Evolutionary conservation across 2,329 filamentous ascomycete species (phyloP), one percentile per base, ranked within the genome.

Genomic region (Colletotrichum sp.): DNA sequence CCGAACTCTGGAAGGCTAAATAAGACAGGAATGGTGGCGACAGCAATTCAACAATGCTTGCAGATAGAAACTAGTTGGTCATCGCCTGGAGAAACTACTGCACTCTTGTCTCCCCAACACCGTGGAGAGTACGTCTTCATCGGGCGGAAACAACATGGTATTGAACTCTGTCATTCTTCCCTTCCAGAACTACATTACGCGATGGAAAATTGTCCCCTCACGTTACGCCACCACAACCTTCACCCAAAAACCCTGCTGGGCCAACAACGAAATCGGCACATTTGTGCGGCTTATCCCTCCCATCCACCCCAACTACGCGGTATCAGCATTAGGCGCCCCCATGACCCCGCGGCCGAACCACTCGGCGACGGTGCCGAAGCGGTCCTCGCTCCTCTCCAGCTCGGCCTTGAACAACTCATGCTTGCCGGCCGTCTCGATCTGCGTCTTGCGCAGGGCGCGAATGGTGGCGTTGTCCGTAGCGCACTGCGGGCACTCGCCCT

Each of bases 321-420:
- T 67, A 4, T 87, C 84, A 60, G 82, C 76, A 76, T 80, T 83
- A 75, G 84, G 82, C 22, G 81, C 88, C 30, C 89, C 91, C 96
- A 98, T 98, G 5, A 98, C 96, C 1, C 97, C 96, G 73, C 96
- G 88, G 1, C 96, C 96, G 88, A 98, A 98, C 91, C 97, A 99
- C 82, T 98, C 95, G 76, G 95, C 95, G 72, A 98, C 91, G 3
- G 95, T 96, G n/a, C 92, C 94, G 84, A 98, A 98, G 68, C 94
- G 90, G 84, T 98, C 96, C 52, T 93, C 92, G 71, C 94, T 95
- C 78, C 93, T 86, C 81, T 92, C 92, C 78, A 99, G 85, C 79
- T 96, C 95, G 75, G 94, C 91, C 84, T 92, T 91, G 87, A 99
- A 99, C 80, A 98, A 85, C 79, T 98, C 96, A 85, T 98, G 96